A percentile compares a stretch with the other conserved stretches of the same genome.
These are phyloP conservation scores for Plasmodium vivax DNA, from an alignment of 169 alveolate species.

Conservation along the genomic window DNA sequence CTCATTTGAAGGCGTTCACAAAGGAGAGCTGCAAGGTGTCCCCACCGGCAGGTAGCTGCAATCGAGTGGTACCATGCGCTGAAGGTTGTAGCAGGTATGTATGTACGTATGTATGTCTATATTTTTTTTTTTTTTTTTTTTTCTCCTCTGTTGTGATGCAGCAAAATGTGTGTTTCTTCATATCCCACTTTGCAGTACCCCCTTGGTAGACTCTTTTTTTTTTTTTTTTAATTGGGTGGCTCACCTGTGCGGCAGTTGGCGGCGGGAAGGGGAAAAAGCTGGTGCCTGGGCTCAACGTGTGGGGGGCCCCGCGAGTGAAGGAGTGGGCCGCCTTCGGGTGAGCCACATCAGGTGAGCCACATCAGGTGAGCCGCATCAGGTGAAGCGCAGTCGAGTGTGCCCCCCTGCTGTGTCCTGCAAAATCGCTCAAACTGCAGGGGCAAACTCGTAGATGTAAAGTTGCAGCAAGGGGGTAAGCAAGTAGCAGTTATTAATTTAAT, in stretches of 20 bases:
- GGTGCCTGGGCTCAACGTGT: neutral
- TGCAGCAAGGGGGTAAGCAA: neutral
- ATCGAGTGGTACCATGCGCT: neutral
- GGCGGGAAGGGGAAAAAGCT: neutral
- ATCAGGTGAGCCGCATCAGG: too few relatives aligned
- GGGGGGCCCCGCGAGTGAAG: too few relatives aligned
- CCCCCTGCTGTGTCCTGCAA: neutral
- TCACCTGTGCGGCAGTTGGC: neutral
- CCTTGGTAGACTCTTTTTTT: neutral
- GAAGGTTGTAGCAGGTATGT: neutral
- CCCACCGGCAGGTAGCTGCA: neutral
- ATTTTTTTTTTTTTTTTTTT: neutral
- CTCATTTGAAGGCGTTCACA: neutral
- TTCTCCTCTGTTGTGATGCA: neutral
- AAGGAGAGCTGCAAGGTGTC: neutral
- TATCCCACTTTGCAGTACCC: neutral
- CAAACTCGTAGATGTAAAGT: neutral
- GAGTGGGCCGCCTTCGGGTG: too few relatives aligned
- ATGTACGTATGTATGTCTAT: too few relatives aligned
- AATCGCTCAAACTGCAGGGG: neutral
- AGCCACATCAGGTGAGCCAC: too few relatives aligned
- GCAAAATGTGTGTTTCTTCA: neutral
- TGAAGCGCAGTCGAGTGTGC: neutral
- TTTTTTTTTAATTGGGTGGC: neutral
- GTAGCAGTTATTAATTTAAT: neutral